These are phyloP conservation scores for Phytophthora macrochlamydospora DNA, from an alignment of 352 stramenopile genomes.

Conservation along the genomic window DNA sequence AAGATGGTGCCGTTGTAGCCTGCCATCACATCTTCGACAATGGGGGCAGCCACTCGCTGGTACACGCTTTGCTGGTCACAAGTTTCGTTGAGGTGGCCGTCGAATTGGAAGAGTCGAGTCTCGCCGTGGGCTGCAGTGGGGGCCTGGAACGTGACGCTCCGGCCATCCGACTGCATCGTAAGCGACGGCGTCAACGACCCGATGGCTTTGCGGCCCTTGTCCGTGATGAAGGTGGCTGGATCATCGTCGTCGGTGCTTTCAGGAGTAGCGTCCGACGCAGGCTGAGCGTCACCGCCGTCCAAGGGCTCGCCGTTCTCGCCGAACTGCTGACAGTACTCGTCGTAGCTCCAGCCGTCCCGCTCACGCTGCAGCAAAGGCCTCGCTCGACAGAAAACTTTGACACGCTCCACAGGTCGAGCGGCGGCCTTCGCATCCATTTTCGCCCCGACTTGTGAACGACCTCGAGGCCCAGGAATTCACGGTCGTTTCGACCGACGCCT, in stretches of 20 bases:
- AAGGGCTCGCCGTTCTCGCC: conserved; percentile 26
- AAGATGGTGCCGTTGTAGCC: conserved; percentile 76
- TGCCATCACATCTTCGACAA: conserved; percentile 68
- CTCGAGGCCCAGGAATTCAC: background rate
- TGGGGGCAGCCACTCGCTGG: conserved; percentile 45
- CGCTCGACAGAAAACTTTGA: conserved; percentile 75
- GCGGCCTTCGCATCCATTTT: conserved; percentile 24
- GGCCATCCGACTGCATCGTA: conserved; percentile 33
- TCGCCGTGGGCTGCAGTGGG: conserved; percentile 25
- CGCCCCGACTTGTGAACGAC: background rate
- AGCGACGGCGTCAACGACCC: conserved; percentile 26
- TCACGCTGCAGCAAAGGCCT: conserved; percentile 65
- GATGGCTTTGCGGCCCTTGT: conserved; percentile 41
- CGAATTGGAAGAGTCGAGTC: conserved; percentile 60
- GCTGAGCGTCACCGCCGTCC: conserved; percentile 16
- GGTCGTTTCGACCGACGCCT: conserved; percentile 14
- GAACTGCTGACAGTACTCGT: conserved; percentile 52
- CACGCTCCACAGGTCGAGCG: conserved; percentile 46
- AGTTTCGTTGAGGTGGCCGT: conserved; percentile 51
- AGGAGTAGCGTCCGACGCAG: conserved; percentile 20
- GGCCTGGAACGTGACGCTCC: conserved; percentile 36
- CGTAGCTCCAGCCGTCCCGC: conserved; percentile 64
- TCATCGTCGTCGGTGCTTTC: conserved; percentile 31
- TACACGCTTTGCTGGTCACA: conserved; percentile 58
- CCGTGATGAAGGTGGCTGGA: conserved; percentile 65